Conservation (phyloP, 2,329 filamentous ascomycete species). For the Ceratocystis diversiconidia region DNA sequence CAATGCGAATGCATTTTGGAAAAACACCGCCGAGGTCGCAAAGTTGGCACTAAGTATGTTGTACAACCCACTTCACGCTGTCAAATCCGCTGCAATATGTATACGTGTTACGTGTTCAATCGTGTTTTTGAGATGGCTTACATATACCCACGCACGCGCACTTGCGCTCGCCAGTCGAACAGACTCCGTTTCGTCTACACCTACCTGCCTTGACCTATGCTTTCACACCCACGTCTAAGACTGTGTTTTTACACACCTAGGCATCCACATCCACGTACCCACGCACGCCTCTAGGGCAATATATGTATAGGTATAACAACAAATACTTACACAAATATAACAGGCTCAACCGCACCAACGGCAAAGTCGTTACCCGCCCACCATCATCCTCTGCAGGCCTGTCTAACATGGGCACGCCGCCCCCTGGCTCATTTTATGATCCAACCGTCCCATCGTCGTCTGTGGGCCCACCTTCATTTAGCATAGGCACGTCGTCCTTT, state of each 20-base stretch:
- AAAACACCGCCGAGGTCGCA: constrained; percentile 29
- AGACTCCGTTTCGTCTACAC: background rate
- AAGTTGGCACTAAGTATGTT: constrained; percentile 26
- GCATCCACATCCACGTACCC: background rate
- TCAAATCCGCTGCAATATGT: background rate
- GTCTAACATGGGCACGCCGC: constrained; percentile 2
- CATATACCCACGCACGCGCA: constrained; percentile 4
- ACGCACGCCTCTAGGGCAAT: background rate
- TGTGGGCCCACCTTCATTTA: background rate
- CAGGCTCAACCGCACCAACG: constrained; percentile 16
- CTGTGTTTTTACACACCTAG: background rate
- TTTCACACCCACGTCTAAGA: background rate
- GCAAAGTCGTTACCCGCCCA: constrained; percentile 13
- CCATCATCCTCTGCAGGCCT: constrained; percentile 4
- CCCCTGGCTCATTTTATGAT: background rate
- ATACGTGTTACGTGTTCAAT: background rate
- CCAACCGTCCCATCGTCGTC: background rate
- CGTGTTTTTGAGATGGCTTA: constrained; percentile 2
- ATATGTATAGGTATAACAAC: background rate
- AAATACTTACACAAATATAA: background rate
- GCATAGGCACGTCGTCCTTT: background rate
- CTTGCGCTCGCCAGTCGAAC: background rate
- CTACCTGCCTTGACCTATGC: background rate
- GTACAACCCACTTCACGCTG: background rate
- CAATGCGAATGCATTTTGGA: constrained; percentile 28